phyloP scores from a whole-genome alignment of 176 grass and related monocot genomes.

The Carex myosuroides region DNA sequence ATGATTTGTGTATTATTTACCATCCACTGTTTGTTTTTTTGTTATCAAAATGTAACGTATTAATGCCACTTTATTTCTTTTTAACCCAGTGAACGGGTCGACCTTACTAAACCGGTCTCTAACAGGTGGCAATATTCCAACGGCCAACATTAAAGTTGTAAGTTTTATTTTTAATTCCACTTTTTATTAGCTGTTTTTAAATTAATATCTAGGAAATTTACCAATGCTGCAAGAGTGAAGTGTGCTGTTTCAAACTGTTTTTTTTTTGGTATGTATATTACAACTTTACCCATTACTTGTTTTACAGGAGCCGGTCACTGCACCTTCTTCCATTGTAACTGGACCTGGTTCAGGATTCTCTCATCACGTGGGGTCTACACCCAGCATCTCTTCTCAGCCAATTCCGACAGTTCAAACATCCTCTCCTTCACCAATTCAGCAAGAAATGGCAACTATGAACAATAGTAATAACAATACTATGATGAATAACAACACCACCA shows the following conservation, averaged over 20 bases:
- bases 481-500: background rate
- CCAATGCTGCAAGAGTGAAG: background rate
- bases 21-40: background rate
- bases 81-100: background rate
- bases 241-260: too few relatives aligned
- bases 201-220: background rate
- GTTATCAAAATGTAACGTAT: background rate
- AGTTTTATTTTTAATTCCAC: background rate
- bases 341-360: conserved; percentile 1
- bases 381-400: conserved; percentile 59
- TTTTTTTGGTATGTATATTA: too few relatives aligned
- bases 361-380: conserved; percentile 40
- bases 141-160: conserved; percentile 22
- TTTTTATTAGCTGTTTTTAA: background rate
- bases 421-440: conserved; percentile 68
- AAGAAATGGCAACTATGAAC: conserved; percentile 59
- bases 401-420: conserved; percentile 55
- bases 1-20: background rate
- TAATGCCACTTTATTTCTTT: background rate
- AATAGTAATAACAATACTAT: conserved; percentile 30
- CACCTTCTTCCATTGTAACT: conserved; percentile 9
- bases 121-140: conserved; percentile 5
- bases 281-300: background rate
- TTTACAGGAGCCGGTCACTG: conserved; percentile 14
- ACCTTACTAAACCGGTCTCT: conserved; percentile 15